Percentiles rank a stretch among this genome's conserved stretches.
phyloP scores from a whole-genome alignment of 495 filamentous ascomycete species.

The Penicillium argentinense region DNA sequence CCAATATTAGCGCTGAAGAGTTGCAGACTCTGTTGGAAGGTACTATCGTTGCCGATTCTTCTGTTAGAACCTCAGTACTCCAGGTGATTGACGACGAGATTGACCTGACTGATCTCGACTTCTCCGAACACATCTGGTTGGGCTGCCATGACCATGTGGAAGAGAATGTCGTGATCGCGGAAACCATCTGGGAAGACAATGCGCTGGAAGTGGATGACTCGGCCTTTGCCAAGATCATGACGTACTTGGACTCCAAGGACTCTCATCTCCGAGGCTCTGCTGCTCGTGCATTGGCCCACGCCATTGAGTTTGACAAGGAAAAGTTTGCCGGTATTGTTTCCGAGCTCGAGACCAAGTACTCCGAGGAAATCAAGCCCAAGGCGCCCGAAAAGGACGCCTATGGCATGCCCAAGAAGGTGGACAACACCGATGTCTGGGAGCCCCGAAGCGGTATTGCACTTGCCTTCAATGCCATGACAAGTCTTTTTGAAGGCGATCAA shows the following conservation, averaged over 20 bases:
- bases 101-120: slow-evolving; percentile 80
- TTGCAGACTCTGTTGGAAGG: slow-evolving; percentile 70
- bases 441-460: slow-evolving; percentile 81
- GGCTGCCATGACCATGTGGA: slow-evolving; percentile 86
- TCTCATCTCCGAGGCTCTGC: slow-evolving; percentile 79
- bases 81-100: slow-evolving; percentile 89
- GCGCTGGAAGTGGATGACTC: slow-evolving; percentile 69
- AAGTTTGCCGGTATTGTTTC: slow-evolving; percentile 58
- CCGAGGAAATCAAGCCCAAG: slow-evolving; percentile 74
- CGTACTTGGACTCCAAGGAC: slow-evolving; percentile 77
- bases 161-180: slow-evolving; percentile 81
- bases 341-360: slow-evolving; percentile 66
- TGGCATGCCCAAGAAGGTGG: slow-evolving; percentile 85
- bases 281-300: slow-evolving; percentile 75
- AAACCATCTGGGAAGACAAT: slow-evolving; percentile 93
- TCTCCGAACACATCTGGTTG: slow-evolving; percentile 90
- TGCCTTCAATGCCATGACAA: slow-evolving; percentile 77
- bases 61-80: slow-evolving; percentile 83
- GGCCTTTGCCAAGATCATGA: slow-evolving; percentile 62
- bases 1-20: slow-evolving; percentile 70
- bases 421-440: slow-evolving; percentile 87
- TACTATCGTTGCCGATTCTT: slow-evolving; percentile 70
- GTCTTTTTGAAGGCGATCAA: slow-evolving; percentile 62
- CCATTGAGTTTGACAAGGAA: slow-evolving; percentile 56
- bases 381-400: slow-evolving; percentile 83